Conservation (phyloP, 345 rosid genomes). For the Salix caprea region DNA sequence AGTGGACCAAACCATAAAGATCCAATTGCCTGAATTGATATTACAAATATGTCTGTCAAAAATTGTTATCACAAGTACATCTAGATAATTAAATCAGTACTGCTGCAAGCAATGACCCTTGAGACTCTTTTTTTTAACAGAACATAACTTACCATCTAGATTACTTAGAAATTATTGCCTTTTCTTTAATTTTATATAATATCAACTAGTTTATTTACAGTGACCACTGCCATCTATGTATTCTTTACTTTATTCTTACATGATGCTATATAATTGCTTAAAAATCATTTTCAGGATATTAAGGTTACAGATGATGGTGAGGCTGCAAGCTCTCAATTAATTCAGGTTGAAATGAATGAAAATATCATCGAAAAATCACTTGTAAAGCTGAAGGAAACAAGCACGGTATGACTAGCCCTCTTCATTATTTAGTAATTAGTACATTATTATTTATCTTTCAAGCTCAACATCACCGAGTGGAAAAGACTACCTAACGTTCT, state of each 20-base stretch:
- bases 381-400: slow-evolving; percentile 72
- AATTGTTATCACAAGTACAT: too few relatives aligned
- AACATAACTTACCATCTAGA: background rate
- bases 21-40: too few relatives aligned
- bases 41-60: too few relatives aligned
- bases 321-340: slow-evolving; percentile 38
- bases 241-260: background rate
- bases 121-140: background rate
- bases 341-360: slow-evolving; percentile 55
- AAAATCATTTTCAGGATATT: slow-evolving; percentile 39
- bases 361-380: slow-evolving; percentile 68
- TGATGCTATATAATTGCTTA: slow-evolving; percentile 16
- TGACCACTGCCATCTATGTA: background rate
- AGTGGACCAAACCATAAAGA: too few relatives aligned
- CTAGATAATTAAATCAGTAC: too few relatives aligned
- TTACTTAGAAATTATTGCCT: background rate
- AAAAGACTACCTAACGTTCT: background rate
- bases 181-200: background rate
- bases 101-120: too few relatives aligned
- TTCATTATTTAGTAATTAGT: background rate
- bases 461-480: background rate
- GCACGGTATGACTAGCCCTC: slow-evolving; percentile 54
- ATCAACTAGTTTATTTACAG: background rate
- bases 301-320: slow-evolving; percentile 34
- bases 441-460: background rate